These are phyloP conservation scores for Saksenaea vasiformis DNA, from an alignment of 371 early-diverging fungal genomes.

Conservation along the genomic window DNA sequence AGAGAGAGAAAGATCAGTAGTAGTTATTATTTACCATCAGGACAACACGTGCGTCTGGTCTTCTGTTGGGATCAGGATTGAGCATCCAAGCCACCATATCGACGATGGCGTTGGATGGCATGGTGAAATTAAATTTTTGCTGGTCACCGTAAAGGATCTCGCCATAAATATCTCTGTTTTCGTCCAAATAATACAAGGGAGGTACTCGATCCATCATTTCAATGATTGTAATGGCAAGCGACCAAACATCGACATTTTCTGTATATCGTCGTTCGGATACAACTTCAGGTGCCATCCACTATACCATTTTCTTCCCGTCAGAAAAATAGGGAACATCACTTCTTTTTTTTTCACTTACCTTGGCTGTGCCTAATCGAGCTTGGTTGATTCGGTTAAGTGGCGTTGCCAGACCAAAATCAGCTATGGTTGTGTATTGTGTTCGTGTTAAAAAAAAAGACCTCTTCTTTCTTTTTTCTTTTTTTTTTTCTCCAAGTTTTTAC, in stretches of 20 bases:
- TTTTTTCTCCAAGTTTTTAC: slow-evolving; percentile 17
- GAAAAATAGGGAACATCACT: no score
- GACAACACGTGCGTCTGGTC: slow-evolving; percentile 44
- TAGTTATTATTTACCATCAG: slow-evolving; percentile 24
- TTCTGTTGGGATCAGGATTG: slow-evolving; percentile 30
- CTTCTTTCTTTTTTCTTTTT: no score
- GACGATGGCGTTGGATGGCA: slow-evolving; percentile 35
- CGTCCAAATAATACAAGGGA: slow-evolving; percentile 50
- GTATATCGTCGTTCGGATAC: slow-evolving; percentile 42
- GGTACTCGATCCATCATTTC: slow-evolving; percentile 61
- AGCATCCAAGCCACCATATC: slow-evolving; percentile 47
- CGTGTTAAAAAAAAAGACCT: no score
- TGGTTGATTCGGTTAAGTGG: slow-evolving; percentile 36
- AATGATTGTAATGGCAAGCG: slow-evolving; percentile 51
- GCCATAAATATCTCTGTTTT: slow-evolving; percentile 43
- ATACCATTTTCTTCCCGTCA: background rate
- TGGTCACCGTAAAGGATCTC: slow-evolving; percentile 47
- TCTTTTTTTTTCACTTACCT: slow-evolving; percentile 24
- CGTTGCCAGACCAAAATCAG: slow-evolving; percentile 54
- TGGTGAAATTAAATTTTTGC: slow-evolving; percentile 46
- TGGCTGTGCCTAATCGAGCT: slow-evolving; percentile 46
- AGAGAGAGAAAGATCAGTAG: background rate
- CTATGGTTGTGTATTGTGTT: no score
- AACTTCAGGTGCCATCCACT: slow-evolving; percentile 61
- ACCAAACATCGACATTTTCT: slow-evolving; percentile 55